Base-by-base conservation (phyloP, 202 grass and related monocot species). In the Eragrostis tef region DNA sequence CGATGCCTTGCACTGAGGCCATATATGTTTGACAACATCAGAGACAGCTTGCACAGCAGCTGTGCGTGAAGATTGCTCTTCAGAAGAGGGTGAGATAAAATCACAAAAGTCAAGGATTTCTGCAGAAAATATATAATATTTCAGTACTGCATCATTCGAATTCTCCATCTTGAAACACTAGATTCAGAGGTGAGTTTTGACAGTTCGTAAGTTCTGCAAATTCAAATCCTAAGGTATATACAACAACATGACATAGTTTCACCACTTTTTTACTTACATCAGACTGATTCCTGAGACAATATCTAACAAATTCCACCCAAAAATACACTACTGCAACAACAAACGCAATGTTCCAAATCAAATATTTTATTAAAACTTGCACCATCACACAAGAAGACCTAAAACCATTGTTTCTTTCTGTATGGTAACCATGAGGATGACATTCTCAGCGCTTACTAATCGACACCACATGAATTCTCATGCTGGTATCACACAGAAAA, bases 91-190 rank as follows among this genome's bases (percentile, higher is more conserved):
- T 41, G 93, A 88, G 14, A 99, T 83, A 78, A 99, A 96, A 46
- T 90, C 72, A 54, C 91, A 93, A 54, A 96, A 99, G 89, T 99
- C 91, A 45, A 99, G 81, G 51, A 99, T 96, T 81, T 99, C 93
- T 99, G 89, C 62, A 90, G 74, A 3, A 87, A 43, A 81, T 64
- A 91, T 54, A 76, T 43, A 84, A 59, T 56, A 82, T 51, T 45
- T 78, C 31, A 86, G 68, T 62, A 71, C 11, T 2, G 41, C 27
- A 66, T 13, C 44, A 79, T 47, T 48, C 20, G 61, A 83, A 77
- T 16, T 60, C 12, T 67, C 14, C 27, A 54, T 68, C 31, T 68
- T 29, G n/a, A 84, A 56, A 80, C 10, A 14, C 67, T 43, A 45
- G 50, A 89, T 16, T 65, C 19, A 70, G 22, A 13, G 26, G 2